Conservation (phyloP, 768 basidiomycete genomes). For the Cantharellus cinnabarinus region DNA sequence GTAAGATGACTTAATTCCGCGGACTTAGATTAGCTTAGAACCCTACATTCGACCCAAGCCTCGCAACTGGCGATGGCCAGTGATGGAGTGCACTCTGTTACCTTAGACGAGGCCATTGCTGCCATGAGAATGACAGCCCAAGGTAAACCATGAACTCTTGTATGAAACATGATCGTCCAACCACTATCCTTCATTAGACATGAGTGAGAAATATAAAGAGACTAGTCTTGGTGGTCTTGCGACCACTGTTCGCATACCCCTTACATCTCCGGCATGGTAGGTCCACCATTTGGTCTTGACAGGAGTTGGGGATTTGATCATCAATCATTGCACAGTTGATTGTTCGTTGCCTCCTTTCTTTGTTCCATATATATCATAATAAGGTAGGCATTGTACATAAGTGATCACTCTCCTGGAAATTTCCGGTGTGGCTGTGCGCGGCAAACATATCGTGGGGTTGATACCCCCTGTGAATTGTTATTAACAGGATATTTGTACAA, state of each 20-base stretch:
- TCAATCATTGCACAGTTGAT: no score
- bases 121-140: constrained; percentile 78
- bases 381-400: no score
- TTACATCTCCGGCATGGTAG: constrained; percentile 67
- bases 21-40: not conserved
- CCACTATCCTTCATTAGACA: constrained; percentile 29
- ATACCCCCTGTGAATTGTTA: no score
- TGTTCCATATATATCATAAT: no score
- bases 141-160: constrained; percentile 11
- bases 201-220: constrained; percentile 92
- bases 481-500: no score
- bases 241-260: constrained; percentile 65
- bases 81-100: constrained; percentile 68
- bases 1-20: not conserved
- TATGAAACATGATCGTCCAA: not conserved
- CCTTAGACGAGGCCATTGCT: constrained; percentile 86
- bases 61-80: constrained; percentile 90
- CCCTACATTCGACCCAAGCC: constrained; percentile 20
- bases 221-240: constrained; percentile 70
- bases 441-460: no score
- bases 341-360: no score
- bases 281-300: not conserved
- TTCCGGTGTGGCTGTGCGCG: no score
- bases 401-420: no score
- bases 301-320: no score